A percentile compares a stretch with the other conserved stretches of the same genome.
Evolutionary conservation across 306 rosid genomes (phyloP).

Genomic region (Fragaria vesca): DNA sequence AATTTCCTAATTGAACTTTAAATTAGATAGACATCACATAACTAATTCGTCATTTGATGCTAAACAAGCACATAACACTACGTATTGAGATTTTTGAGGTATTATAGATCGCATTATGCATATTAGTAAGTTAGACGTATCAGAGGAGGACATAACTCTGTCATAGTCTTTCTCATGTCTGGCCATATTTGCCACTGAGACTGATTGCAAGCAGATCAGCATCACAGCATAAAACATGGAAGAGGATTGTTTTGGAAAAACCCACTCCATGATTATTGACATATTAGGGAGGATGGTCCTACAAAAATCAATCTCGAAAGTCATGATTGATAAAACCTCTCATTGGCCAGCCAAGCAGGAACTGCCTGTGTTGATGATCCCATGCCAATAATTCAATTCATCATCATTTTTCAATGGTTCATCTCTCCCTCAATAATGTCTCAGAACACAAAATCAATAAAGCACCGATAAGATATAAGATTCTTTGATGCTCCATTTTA

Average conservation of each 20-base stretch:
- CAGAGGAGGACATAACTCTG: rapidly evolving
- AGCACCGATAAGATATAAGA: background rate
- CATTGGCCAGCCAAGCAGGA: slow-evolving; percentile 22
- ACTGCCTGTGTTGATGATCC: background rate
- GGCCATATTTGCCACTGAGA: slow-evolving; percentile 3
- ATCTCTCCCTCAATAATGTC: background rate
- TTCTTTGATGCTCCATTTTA: background rate
- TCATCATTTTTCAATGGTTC: slow-evolving; percentile 1
- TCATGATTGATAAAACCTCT: slow-evolving; percentile 1
- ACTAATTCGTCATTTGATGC: background rate
- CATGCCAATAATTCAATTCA: slow-evolving; percentile 24
- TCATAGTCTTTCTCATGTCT: background rate
- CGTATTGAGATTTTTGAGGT: background rate
- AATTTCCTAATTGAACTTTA: background rate
- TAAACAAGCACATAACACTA: background rate
- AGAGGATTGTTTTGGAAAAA: slow-evolving; percentile 11
- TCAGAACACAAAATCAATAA: background rate
- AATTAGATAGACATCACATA: too few species aligned
- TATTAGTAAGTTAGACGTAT: background rate
- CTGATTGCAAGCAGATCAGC: slow-evolving; percentile 26
- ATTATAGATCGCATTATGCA: background rate
- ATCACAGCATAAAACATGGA: slow-evolving; percentile 31
- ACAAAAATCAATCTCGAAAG: background rate
- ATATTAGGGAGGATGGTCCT: slow-evolving; percentile 11
- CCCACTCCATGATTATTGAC: slow-evolving; percentile 31